A percentile compares a stretch with the other conserved stretches of the same genome.
phyloP scores from a whole-genome alignment of 2,329 filamentous ascomycete species.

The Coniochaeta sp. region DNA sequence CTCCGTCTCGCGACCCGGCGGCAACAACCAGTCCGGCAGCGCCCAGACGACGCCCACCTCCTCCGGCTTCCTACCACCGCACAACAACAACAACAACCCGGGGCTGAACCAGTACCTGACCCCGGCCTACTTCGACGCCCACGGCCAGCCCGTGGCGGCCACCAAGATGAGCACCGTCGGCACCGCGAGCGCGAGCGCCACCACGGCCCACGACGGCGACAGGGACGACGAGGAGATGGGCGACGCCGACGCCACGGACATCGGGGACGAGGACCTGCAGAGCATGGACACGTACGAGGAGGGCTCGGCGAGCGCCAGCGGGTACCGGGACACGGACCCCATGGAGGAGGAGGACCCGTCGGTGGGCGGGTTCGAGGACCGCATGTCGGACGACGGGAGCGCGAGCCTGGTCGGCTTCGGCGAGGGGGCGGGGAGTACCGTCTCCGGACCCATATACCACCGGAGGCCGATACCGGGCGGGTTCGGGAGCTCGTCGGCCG shows the following conservation, averaged over 20 bases:
- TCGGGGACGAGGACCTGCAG: slow-evolving; percentile 57
- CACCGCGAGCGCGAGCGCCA: slow-evolving; percentile 76
- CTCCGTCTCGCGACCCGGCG: slow-evolving; percentile 55
- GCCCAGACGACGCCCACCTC: neutral
- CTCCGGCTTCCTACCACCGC: slow-evolving; percentile 40
- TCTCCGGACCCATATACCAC: slow-evolving; percentile 69
- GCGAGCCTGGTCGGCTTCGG: slow-evolving; percentile 86
- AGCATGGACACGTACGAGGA: slow-evolving; percentile 53
- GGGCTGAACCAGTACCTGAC: slow-evolving; percentile 28
- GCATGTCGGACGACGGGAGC: slow-evolving; percentile 78
- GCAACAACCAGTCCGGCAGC: slow-evolving; percentile 13
- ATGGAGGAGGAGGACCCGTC: slow-evolving; percentile 37
- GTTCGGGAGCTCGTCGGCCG: slow-evolving; percentile 21
- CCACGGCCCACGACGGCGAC: slow-evolving; percentile 35
- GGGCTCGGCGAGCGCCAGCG: slow-evolving; percentile 38
- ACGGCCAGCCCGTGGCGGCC: slow-evolving; percentile 57
- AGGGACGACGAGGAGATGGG: slow-evolving; percentile 39
- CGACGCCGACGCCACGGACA: slow-evolving; percentile 24
- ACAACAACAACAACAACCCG: slow-evolving; percentile 35
- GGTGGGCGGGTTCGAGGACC: slow-evolving; percentile 51
- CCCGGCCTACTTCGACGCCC: slow-evolving; percentile 74
- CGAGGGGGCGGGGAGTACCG: slow-evolving; percentile 80
- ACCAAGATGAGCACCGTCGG: slow-evolving; percentile 87
- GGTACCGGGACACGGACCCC: slow-evolving; percentile 50
- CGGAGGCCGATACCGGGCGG: slow-evolving; percentile 36